Evolutionary conservation across 192 early-diverging fungal species (phyloP), one percentile per base, ranked within the genome.

Genomic region (Umbelopsis vinacea): DNA sequence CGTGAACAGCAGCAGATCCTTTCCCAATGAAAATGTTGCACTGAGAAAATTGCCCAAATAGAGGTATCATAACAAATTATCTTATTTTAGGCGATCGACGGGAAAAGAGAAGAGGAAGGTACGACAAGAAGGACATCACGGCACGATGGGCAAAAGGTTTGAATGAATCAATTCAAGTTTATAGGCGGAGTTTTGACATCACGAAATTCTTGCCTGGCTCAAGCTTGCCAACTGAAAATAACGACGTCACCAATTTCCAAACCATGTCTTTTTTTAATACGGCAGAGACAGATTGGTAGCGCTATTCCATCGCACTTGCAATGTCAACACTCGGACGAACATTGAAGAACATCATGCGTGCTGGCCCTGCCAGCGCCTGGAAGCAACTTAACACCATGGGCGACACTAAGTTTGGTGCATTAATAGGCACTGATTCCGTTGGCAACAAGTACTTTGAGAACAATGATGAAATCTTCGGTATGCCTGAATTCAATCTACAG

Each of bases 371-470:
- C 46, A 73, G 68, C 66, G 77, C 71, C 47, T 75, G 82, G 67
- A 76, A 73, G 22, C 88, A 89, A 80, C 72, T 89, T 53, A 71
- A 85, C 46, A 77, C 77, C 69, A 86, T 89, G 75, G 81, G 88
- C 55, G 88, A 89, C 52, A 84, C 79, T 67, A 94, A 92, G 74
- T 83, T 83, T 81, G 92, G 92, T 75, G 84, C 79, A 26, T 79
- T 92, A 23, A 81, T 94, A 35, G 92, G 92, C 50, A 81, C 76
- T 29, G 92, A 94, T 80, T 78, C 84, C 69, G 80, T 88, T 66
- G 92, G 92, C 74, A 94, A 94, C 83, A 84, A 88, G 52, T 94
- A 92, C 85, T 94, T 79, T 71, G 84, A 84, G 75, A 92, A 92
- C 78, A 76, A 82, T 9, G 80, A 87, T 66, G 92, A 94, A 79